These are phyloP conservation scores for Cucumis melo DNA, from an alignment of 306 rosid genomes.

Conservation along the genomic window DNA sequence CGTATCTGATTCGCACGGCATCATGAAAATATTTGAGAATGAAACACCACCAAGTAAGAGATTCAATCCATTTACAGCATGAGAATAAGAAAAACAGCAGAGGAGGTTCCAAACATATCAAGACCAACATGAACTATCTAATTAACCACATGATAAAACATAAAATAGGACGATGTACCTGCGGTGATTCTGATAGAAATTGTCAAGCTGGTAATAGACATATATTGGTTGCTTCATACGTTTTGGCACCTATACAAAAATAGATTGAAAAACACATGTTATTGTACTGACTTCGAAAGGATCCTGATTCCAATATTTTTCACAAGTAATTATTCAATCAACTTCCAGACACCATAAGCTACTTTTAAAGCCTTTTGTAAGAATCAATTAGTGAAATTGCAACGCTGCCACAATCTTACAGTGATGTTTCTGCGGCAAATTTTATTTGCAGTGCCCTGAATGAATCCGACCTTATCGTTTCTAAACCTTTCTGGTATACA, in stretches of 20 bases:
- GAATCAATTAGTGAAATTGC: not conserved
- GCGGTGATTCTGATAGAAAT: slow-evolving; percentile 92
- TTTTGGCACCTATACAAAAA: slow-evolving; percentile 44
- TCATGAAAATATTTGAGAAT: not conserved
- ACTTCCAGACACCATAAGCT: not conserved
- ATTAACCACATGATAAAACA: not conserved
- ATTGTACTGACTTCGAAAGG: not conserved
- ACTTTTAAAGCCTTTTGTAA: not conserved
- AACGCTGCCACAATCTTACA: slow-evolving; percentile 18
- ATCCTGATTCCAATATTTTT: not conserved
- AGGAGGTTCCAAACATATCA: not conserved
- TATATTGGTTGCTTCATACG: slow-evolving; percentile 61
- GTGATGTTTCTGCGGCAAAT: slow-evolving; percentile 30
- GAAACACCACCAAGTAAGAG: not conserved
- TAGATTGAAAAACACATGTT: slow-evolving; percentile 3
- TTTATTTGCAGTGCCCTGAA: slow-evolving; percentile 33
- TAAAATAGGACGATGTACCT: slow-evolving; percentile 24
- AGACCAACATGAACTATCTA: not conserved
- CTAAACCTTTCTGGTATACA: slow-evolving; percentile 35
- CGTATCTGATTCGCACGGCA: slow-evolving; percentile 45
- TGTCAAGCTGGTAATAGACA: slow-evolving; percentile 86
- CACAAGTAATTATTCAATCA: not conserved
- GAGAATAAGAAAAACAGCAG: not conserved
- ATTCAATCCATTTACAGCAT: not conserved
- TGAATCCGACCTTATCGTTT: slow-evolving; percentile 38